phyloP scores from a whole-genome alignment of 768 basidiomycete species.

The Obba rivulosa region DNA sequence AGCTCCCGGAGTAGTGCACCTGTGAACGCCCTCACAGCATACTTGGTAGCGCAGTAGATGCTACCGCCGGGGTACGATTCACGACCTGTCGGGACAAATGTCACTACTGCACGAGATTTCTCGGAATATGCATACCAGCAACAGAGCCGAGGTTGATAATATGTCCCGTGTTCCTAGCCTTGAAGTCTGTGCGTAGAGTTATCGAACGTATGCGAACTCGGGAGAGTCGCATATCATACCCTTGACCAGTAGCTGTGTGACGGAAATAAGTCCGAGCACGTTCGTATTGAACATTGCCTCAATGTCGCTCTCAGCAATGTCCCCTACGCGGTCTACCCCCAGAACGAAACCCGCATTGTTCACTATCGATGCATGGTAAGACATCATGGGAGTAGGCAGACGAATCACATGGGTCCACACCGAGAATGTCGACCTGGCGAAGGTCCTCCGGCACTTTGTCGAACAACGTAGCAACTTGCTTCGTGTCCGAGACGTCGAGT shows the following conservation, averaged over 20 bases:
- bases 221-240: slow-evolving; percentile 37
- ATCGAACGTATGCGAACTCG: slow-evolving; percentile 27
- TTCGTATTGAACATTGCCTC: slow-evolving; percentile 52
- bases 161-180: slow-evolving; percentile 57
- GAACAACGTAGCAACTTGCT: slow-evolving; percentile 63
- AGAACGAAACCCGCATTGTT: slow-evolving; percentile 89
- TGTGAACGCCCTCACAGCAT: slow-evolving; percentile 83
- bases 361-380: slow-evolving; percentile 33
- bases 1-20: slow-evolving; percentile 79
- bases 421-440: slow-evolving; percentile 75
- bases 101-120: too few species aligned
- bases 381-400: background rate
- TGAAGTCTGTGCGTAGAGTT: slow-evolving; percentile 16
- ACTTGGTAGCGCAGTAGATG: slow-evolving; percentile 91
- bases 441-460: slow-evolving; percentile 68
- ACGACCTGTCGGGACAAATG: slow-evolving; percentile 12
- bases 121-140: slow-evolving; percentile 50
- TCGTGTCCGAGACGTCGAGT: slow-evolving; percentile 76
- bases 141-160: slow-evolving; percentile 95
- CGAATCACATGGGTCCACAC: slow-evolving; percentile 34
- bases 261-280: slow-evolving; percentile 78
- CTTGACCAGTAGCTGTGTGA: slow-evolving; percentile 60
- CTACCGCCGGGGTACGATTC: slow-evolving; percentile 81
- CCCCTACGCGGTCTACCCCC: slow-evolving; percentile 83
- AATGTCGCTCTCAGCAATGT: slow-evolving; percentile 69